Evolutionary conservation across 2,329 filamentous ascomycete species (phyloP), one percentile per base, ranked within the genome.

Genomic region (Penicillium verrucosum): DNA sequence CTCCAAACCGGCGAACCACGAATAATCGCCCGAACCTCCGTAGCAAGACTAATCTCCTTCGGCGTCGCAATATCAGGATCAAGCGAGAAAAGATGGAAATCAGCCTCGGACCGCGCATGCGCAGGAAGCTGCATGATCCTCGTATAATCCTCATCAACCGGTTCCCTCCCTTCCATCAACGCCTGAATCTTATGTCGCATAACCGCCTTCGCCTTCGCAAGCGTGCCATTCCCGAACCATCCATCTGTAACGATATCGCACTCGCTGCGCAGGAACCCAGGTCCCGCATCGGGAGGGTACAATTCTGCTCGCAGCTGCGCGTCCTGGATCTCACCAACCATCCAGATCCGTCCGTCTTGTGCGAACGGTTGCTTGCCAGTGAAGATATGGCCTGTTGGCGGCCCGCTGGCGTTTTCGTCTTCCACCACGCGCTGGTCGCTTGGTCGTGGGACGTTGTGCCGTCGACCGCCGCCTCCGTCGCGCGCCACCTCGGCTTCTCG

Each of bases 281-380:
- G 74, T 3, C 62, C 71, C 2, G 80, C 69, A 5, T 85, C 80
- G 0, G 86, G 79, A 0, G 84, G 82, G 21, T 86, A 81, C 38
- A 96, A 80, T 3, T 97, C 46, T 77, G 11, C 79, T 73, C 0
- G 79, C 1, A 97, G 79, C 1, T 92, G 69, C 0, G 91, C 89
- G 66, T 97, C 93, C 0, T 85, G 88, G 53, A 97, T 88, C 72
- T 99, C 94, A 76, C 92, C 96, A 27, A 95, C 83, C 78, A 97
- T 94, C 89, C 92, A 99, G 48, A 94, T 87, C 67, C 94, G 94
- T 38, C 92, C 92, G 67, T 96, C 92, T 1, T 84, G 83, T 16
- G 85, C 85, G 53, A 93, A 85, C 2, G 82, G 75, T 0, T 71
- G 82, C 57, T 85, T 80, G 45, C 93, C 93, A 59, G 95, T 90